Percentiles rank a stretch among this genome's conserved stretches.
Conservation (phyloP, 164 flowering plant species). For the Berberis thunbergii region DNA sequence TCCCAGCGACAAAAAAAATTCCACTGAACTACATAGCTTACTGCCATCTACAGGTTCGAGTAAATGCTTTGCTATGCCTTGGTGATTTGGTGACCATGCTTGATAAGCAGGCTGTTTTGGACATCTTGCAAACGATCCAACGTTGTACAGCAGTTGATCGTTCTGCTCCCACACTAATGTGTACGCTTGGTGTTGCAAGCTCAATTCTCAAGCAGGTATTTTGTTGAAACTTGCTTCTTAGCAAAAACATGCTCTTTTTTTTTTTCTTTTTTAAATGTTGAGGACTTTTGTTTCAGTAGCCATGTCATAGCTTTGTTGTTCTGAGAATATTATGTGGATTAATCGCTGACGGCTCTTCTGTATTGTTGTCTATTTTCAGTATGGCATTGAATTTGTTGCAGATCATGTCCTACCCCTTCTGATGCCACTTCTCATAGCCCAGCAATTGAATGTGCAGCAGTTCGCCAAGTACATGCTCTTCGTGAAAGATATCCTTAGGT, state of each 20-base stretch:
- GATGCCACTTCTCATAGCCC: conserved; percentile 70
- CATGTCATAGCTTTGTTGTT: too few species aligned
- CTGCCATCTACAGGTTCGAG: conserved; percentile 67
- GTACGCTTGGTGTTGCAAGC: conserved; percentile 85
- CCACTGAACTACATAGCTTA: not conserved
- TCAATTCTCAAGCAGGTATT: conserved; percentile 77
- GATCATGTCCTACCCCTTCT: conserved; percentile 89
- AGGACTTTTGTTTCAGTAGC: too few species aligned
- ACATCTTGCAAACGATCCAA: conserved; percentile 80
- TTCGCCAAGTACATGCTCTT: conserved; percentile 95
- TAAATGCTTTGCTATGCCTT: conserved; percentile 84
- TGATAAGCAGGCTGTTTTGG: conserved; percentile 70
- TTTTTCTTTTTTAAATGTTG: too few species aligned
- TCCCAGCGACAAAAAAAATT: too few species aligned
- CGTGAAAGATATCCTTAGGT: conserved; percentile 92
- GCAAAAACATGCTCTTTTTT: too few species aligned
- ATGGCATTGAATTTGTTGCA: conserved; percentile 78
- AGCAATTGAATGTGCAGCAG: conserved; percentile 92
- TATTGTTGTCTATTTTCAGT: conserved; percentile 30
- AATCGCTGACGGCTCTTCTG: conserved; percentile 5
- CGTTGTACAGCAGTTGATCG: conserved; percentile 94
- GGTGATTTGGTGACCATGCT: conserved; percentile 68
- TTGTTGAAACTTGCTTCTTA: not conserved
- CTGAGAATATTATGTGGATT: not conserved
- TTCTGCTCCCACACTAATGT: conserved; percentile 95